phyloP scores from a whole-genome alignment of 1,284 basidiomycete genomes.

The Rhodotorula mucilaginosa region DNA sequence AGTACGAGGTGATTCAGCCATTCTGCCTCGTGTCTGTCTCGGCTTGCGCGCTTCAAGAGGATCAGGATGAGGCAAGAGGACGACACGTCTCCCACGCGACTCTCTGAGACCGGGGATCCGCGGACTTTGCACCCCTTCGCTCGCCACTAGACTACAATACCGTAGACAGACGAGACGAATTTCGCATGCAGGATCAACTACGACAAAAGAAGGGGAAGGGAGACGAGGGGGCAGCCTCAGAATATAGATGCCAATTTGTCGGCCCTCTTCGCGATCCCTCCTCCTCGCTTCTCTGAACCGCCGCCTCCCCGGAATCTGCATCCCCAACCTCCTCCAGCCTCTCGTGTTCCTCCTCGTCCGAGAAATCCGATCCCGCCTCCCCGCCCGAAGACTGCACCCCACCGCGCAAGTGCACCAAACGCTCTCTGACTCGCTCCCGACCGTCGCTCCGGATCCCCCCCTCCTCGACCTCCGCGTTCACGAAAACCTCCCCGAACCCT shows the following conservation, averaged over 20 bases:
- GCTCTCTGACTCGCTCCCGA: not conserved
- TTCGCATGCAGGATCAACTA: not conserved
- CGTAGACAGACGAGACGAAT: not conserved
- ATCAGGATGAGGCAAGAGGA: too few relatives aligned
- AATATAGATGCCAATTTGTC: not conserved
- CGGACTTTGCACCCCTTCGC: not conserved
- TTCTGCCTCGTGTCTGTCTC: not conserved
- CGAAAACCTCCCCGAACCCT: too few relatives aligned
- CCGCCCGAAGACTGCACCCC: not conserved
- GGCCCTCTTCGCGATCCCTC: not conserved
- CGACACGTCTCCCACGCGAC: too few relatives aligned
- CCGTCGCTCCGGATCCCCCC: not conserved
- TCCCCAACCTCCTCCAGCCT: not conserved
- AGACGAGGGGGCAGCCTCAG: not conserved
- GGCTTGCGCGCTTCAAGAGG: too few relatives aligned
- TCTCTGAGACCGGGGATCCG: too few relatives aligned
- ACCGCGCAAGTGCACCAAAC: not conserved
- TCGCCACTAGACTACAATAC: not conserved
- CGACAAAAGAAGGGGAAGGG: not conserved
- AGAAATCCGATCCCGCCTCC: not conserved
- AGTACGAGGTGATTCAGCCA: slow-evolving; percentile 21
- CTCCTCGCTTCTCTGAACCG: not conserved
- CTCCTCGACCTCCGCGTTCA: too few relatives aligned
- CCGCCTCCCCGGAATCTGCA: not conserved
- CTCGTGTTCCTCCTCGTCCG: not conserved